Evolutionary conservation across 2,329 filamentous ascomycete genomes (phyloP).

Genomic region (Rhynchosporium graminicola): DNA sequence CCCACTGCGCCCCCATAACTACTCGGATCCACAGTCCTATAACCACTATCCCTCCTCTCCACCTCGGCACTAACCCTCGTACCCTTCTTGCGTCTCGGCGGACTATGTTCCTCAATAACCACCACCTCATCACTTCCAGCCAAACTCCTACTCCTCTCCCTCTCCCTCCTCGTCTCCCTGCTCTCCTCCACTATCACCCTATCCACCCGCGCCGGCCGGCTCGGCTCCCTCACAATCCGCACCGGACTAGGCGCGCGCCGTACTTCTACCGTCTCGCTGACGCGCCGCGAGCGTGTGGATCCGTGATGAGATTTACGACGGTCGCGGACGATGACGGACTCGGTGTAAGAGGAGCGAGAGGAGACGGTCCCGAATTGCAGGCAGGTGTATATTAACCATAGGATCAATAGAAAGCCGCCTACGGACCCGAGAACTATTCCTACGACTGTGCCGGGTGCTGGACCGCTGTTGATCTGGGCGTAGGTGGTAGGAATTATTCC

Average conservation of each 20-base stretch:
- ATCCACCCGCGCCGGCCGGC: conserved; percentile 30
- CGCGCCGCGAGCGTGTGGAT: conserved; percentile 26
- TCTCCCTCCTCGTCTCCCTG: conserved; percentile 31
- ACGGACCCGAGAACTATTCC: conserved; percentile 60
- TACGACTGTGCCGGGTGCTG: conserved; percentile 56
- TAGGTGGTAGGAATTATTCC: conserved; percentile 62
- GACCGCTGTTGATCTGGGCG: conserved; percentile 52
- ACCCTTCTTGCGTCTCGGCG: conserved; percentile 38
- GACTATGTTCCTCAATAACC: conserved; percentile 41
- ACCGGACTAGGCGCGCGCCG: conserved; percentile 29
- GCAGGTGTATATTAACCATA: conserved; percentile 51
- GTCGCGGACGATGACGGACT: conserved; percentile 30
- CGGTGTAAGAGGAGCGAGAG: conserved; percentile 22
- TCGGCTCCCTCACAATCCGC: conserved; percentile 32
- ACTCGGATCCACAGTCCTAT: conserved; percentile 39
- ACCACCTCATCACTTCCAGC: conserved; percentile 39
- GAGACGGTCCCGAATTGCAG: conserved; percentile 26
- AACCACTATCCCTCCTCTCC: conserved; percentile 36
- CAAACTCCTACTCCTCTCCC: conserved; percentile 22
- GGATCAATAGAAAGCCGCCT: conserved; percentile 52
- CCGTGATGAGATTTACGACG: conserved; percentile 28
- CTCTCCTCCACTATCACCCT: conserved; percentile 39
- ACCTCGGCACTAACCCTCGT: conserved; percentile 29
- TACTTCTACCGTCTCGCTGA: conserved; percentile 37
- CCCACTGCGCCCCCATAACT: conserved; percentile 38